Base-by-base conservation (phyloP, 2,329 filamentous ascomycete genomes). In the Pyrenophora seminiperda region DNA sequence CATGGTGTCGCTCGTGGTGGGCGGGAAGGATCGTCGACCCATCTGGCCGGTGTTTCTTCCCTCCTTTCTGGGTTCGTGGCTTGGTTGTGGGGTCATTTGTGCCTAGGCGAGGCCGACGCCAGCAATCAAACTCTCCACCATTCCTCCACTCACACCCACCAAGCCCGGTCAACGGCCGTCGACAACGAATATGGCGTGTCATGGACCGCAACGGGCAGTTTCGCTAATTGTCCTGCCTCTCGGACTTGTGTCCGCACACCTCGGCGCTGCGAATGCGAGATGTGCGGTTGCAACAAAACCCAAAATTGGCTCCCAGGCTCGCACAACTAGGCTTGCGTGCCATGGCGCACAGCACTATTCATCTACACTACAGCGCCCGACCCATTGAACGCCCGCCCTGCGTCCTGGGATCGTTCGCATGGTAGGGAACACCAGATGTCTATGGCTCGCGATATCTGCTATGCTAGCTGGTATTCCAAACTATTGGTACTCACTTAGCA, bases 71-170 rank as follows among this genome's bases (percentile, higher is more conserved):
- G 54, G 32, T 39, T 33, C 18, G 48, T 55, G 54, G 54, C 54
- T 57, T 52, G 47, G 38, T 50, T 62, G 60, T 57, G 63, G 65
- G 62, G 59, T 58, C 40, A 38, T 34, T 48, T 30, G 38, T 45
- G 40, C 50, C 22, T 53, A 67, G 65, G 66, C 66, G 65, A 67
- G 53, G 54, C 63, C 64, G 62, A 65, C 50, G 53, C 52, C 43
- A 56, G 50, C 38, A 17, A 53, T 50, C 50, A 45, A 58, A 42
- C 45, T 58, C 38, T 53, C 41, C 53, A 39, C 53, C 47, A 45
- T 46, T 46, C 48, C 31, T 40, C 33, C 36, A 17, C 51, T 44
- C 36, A 42, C 47, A 33, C 24, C n/a, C 49, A 52, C 61, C 57
- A 50, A 65, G 47, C 53, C 61, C 60, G 62, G 61, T 40, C 47